Evolutionary conservation across 1,284 basidiomycete species (phyloP), one percentile per base, ranked within the genome.

Genomic region (Takashimella koratensis): DNA sequence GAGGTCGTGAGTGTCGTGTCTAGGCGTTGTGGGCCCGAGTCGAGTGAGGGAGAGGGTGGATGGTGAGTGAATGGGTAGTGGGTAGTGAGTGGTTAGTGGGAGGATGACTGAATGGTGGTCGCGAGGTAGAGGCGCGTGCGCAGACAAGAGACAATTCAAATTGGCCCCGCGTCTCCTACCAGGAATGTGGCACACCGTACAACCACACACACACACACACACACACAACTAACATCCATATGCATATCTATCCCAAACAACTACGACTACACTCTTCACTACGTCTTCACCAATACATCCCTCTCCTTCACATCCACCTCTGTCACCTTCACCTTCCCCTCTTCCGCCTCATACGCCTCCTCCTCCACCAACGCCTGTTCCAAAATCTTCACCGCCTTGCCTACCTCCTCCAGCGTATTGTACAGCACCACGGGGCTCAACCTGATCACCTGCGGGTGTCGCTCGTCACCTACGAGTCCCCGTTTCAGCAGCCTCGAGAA

Each of bases 381-480:
- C 42, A 94, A 70, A 51, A 81, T 82, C 49, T 74, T 71, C 11
- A 81, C 88, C 2, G 85, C 87, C 46, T 78, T 73, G 60, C 87
- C 83, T 56, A 88, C 87, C 64, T 96, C 92, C 61, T 80, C 76
- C 65, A 84, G 80, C 10, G 85, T 86, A 70, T 87, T 94, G 75
- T 95, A 97, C 66, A 96, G 76, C 40, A 90, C 87, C 10, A 81
- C 80, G 30, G 94, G 91, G 49, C 90, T 82, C 43, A 96, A 77
- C 11, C 94, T 83, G 62, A 97, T 92, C 52, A 97, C 90, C 67
- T 90, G 87, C 21, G 94, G 93, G 65, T 86, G 79, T 63, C 93
- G 79, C 75, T 94, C 89, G 74, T 97, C 93, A 16, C 89, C 91
- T 54, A 95, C 81, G 8, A 97, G 86, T 13, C 94, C 94, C 52